Base-by-base conservation (phyloP, 805 yeast genomes). In the Citeromyces matritensis region DNA sequence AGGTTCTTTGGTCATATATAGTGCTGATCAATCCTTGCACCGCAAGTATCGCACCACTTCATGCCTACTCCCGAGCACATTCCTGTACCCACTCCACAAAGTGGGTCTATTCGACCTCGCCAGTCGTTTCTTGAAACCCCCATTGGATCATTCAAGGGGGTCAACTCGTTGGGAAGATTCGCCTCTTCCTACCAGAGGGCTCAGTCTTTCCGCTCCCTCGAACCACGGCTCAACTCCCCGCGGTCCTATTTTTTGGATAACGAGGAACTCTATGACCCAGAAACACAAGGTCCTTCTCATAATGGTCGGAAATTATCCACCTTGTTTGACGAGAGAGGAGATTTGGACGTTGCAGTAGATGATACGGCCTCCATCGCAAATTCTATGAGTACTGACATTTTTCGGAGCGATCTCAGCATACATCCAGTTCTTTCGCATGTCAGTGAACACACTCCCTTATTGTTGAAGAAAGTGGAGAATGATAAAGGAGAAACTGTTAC, bases 151-250 rank as follows among this genome's bases (percentile, higher is more conserved):
- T 73, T 71, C 46, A 62, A 62, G 44, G 78, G 83, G 29, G 60
- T 62, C 11, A 79, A 79, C 51, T 78, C 91, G 1, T 48, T 83
- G 27, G 73, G 76, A 35, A 72, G 80, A 34, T 83, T 83, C 53
- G 93, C 93, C 2, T 70, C 81, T 9, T 82, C 94, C 1, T 72
- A 65, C 45, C 67, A 73, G 26, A 65, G 95, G 47, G 91, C 94
- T 2, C 88, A 81, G 48, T 70, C 84, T 3, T 68, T 64, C 48
- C 60, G 66, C 30, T 66, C 72, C 9, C 42, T 66, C 19, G 75
- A 68, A 41, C 63, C 65, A 17, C 60, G 65, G 24, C 71, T 79
- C 40, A 69, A 63, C 42, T 67, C 72, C 6, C 55, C 65, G 21
- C 56, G 93, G 40, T 74, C 85, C 0, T 81, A 66, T 39, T 77